Conservation (phyloP, 257 asterid species). For the Primulina tabacum region DNA sequence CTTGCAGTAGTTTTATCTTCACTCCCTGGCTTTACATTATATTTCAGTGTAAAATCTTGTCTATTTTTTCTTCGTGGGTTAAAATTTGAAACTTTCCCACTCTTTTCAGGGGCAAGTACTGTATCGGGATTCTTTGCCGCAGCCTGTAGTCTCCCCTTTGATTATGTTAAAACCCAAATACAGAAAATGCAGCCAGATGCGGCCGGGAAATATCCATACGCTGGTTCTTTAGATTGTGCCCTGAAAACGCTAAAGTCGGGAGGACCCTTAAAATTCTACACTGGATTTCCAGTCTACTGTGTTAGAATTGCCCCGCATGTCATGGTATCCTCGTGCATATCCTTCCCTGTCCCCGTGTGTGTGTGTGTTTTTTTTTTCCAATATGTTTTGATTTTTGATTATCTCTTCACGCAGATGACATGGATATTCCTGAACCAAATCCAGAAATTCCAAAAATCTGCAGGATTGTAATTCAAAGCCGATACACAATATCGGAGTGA, state of each 20-base stretch:
- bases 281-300: conserved; percentile 94
- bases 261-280: conserved; percentile 84
- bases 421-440: conserved; percentile 95
- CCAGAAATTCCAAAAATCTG: conserved; percentile 55
- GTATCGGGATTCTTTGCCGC: conserved; percentile 92
- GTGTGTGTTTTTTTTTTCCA: no score
- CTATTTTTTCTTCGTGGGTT: not conserved
- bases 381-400: not conserved
- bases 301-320: conserved; percentile 97
- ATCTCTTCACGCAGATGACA: conserved; percentile 64
- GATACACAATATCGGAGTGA: conserved; percentile 8
- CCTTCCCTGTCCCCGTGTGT: not conserved
- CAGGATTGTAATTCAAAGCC: conserved; percentile 48
- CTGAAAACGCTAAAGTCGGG: conserved; percentile 71
- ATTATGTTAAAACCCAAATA: conserved; percentile 89
- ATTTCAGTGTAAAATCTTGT: not conserved
- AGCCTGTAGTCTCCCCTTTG: conserved; percentile 94
- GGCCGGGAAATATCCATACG: conserved; percentile 71
- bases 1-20: not conserved
- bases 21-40: not conserved
- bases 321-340: conserved; percentile 51
- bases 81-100: not conserved
- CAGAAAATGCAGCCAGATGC: conserved; percentile 98
- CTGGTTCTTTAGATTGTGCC: conserved; percentile 83
- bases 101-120: conserved; percentile 67